phyloP scores from a whole-genome alignment of 371 early-diverging fungal species.

The Lichtheimia ornata region DNA sequence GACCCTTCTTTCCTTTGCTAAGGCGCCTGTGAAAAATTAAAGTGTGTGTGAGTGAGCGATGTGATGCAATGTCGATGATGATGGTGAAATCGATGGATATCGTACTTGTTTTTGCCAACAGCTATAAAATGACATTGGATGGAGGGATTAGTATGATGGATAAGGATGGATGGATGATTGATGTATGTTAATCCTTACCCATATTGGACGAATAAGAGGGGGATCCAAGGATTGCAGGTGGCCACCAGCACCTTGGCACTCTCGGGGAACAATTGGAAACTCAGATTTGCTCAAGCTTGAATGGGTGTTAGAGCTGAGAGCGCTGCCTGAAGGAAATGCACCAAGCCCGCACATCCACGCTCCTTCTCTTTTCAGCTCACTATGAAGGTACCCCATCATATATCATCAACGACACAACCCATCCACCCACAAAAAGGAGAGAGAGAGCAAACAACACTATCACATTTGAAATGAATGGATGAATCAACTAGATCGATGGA shows the following conservation, averaged over 20 bases:
- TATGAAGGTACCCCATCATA: not conserved
- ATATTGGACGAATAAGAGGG: slow-evolving; percentile 6
- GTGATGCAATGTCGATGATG: not conserved
- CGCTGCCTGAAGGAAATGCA: no score
- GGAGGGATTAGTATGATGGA: slow-evolving; percentile 25
- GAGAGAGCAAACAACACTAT: not conserved
- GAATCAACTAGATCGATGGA: not conserved
- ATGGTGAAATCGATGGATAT: not conserved
- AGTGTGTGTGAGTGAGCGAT: not conserved
- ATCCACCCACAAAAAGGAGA: not conserved
- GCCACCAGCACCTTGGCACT: not conserved
- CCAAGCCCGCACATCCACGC: not conserved
- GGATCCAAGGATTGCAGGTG: not conserved
- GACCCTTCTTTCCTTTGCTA: slow-evolving; percentile 95
- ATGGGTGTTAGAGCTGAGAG: not conserved
- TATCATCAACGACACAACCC: not conserved
- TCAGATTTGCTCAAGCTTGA: not conserved
- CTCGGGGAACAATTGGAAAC: not conserved
- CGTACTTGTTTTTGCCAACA: slow-evolving; percentile 96
- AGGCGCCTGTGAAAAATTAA: slow-evolving; percentile 55
- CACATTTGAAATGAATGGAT: not conserved
- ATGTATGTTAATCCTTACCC: not conserved
- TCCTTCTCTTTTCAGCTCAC: not conserved
- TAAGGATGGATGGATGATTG: not conserved
- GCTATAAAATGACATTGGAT: slow-evolving; percentile 44